Conservation (phyloP, 2,329 filamentous ascomycete species). For the Colletotrichum sp. region DNA sequence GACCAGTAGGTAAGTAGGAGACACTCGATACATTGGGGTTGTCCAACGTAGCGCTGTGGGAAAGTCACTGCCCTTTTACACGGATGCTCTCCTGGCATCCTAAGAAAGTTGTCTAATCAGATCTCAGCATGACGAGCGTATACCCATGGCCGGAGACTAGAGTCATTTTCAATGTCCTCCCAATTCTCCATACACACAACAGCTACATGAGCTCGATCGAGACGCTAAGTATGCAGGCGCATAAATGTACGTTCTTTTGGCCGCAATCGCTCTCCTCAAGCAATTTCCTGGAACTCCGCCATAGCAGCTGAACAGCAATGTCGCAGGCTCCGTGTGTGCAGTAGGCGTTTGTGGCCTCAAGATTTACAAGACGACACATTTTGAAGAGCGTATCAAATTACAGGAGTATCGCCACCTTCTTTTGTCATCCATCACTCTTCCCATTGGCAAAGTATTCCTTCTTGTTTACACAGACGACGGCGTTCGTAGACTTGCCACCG, state of each 20-base stretch:
- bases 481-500: not conserved
- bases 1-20: too few species aligned
- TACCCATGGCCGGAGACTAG: too few species aligned
- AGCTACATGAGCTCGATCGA: too few species aligned
- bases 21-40: too few species aligned
- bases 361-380: fast-evolving
- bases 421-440: fast-evolving
- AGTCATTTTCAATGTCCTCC: too few species aligned
- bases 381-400: not conserved
- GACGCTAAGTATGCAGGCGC: too few species aligned
- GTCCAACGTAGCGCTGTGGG: too few species aligned
- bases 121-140: too few species aligned
- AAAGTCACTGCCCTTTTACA: too few species aligned
- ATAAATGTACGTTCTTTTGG: not conserved
- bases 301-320: not conserved
- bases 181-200: too few species aligned
- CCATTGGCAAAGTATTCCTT: fast-evolving
- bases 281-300: not conserved
- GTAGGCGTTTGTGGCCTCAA: fast-evolving
- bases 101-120: too few species aligned
- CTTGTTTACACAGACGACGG: not conserved
- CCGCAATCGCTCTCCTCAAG: fast-evolving
- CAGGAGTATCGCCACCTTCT: not conserved
- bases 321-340: fast-evolving
- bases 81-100: too few species aligned